Percentiles rank a stretch among this genome's conserved stretches.
These are phyloP conservation scores for Colletotrichum sp. DNA, from an alignment of 2,329 filamentous ascomycete species.

Conservation along the genomic window DNA sequence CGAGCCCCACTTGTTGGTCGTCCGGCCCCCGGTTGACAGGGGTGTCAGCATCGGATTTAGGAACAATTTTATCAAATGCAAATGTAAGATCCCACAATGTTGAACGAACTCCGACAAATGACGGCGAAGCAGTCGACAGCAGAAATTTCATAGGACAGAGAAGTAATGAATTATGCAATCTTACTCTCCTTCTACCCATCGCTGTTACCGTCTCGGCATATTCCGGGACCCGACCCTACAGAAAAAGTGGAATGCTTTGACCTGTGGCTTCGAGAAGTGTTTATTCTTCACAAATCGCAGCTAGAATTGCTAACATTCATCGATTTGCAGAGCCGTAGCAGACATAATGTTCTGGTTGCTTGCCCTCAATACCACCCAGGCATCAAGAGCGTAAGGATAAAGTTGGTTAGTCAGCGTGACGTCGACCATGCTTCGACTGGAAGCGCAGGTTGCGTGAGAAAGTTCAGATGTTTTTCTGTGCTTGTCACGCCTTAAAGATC, in stretches of 20 bases:
- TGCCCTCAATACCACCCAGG: rapidly evolving
- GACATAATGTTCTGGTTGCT: rapidly evolving
- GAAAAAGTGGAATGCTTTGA: neutral
- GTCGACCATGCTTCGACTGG: neutral
- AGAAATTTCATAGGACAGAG: neutral
- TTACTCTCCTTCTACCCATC: neutral
- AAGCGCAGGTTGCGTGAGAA: neutral
- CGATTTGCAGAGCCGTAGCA: no score
- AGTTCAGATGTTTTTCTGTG: no score
- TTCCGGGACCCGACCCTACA: neutral
- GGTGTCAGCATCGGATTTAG: neutral
- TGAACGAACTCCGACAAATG: neutral
- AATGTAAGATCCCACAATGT: neutral
- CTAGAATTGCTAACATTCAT: no score
- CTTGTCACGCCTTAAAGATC: no score
- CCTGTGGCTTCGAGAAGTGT: neutral
- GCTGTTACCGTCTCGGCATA: neutral
- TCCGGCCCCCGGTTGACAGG: neutral
- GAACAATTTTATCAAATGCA: neutral
- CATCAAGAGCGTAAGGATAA: neutral
- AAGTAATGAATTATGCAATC: neutral
- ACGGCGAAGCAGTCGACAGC: no score
- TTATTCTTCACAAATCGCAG: no score
- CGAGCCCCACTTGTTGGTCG: neutral
- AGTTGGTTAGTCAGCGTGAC: neutral